A percentile compares a stretch with the other conserved stretches of the same genome.
Evolutionary conservation across 2,329 filamentous ascomycete species (phyloP).

Genomic region (Lasiodiplodia sp.): DNA sequence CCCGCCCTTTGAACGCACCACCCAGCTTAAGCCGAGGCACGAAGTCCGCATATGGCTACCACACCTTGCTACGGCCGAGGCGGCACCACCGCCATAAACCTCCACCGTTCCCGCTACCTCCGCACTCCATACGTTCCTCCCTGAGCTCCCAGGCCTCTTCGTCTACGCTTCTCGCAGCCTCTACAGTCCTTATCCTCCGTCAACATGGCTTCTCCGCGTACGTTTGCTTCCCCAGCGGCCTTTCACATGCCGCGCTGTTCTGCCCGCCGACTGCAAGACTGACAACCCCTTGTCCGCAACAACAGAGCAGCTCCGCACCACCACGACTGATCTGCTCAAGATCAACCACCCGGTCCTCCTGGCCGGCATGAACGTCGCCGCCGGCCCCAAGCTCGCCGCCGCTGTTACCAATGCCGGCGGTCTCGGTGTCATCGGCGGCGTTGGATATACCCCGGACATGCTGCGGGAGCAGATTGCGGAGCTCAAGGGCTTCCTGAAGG

Average conservation of each 20-base stretch:
- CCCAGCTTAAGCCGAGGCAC: conserved; percentile 19
- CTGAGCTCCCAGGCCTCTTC: neutral
- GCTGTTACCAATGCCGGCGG: conserved; percentile 97
- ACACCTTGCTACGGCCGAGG: conserved; percentile 19
- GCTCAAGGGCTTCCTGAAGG: conserved; percentile 83
- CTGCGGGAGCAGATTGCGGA: conserved; percentile 92
- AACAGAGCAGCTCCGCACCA: conserved; percentile 71
- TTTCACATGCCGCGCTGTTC: conserved; percentile 29
- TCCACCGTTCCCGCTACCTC: conserved; percentile 29
- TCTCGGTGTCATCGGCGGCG: conserved; percentile 93
- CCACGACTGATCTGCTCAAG: conserved; percentile 93
- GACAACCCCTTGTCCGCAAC: neutral
- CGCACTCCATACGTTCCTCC: conserved; percentile 4
- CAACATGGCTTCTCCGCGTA: conserved; percentile 82
- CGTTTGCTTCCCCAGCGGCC: conserved; percentile 45
- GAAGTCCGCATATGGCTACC: conserved; percentile 5
- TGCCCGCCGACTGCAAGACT: neutral
- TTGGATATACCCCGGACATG: conserved; percentile 97
- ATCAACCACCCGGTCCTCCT: conserved; percentile 97
- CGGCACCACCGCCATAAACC: conserved; percentile 27
- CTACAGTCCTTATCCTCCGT: conserved; percentile 29
- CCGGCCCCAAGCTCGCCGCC: conserved; percentile 92
- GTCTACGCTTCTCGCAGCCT: conserved; percentile 12
- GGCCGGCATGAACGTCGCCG: conserved; percentile 98
- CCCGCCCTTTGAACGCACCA: conserved; percentile 16